phyloP scores from a whole-genome alignment of 2,329 filamentous ascomycete species.

The Sclerotinia sclerotiorum region DNA sequence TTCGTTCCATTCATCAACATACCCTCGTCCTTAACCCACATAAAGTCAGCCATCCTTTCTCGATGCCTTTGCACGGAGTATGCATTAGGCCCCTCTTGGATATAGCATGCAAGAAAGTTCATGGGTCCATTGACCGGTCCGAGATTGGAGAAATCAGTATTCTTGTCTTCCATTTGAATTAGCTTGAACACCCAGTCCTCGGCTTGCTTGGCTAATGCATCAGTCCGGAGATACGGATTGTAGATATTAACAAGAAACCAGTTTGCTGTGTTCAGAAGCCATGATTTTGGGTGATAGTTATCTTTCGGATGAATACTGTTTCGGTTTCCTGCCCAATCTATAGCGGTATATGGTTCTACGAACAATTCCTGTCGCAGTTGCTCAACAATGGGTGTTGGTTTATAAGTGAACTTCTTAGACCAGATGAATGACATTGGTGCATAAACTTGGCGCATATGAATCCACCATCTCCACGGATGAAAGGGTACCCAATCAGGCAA shows the following conservation, averaged over 20 bases:
- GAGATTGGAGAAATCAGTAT: constrained; percentile 82
- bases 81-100: constrained; percentile 76
- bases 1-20: constrained; percentile 97
- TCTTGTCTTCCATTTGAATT: constrained; percentile 87
- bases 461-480: constrained; percentile 94
- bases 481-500: constrained; percentile 88
- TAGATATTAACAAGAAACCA: constrained; percentile 78
- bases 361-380: constrained; percentile 80
- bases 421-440: constrained; percentile 88
- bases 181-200: constrained; percentile 81
- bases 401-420: constrained; percentile 77
- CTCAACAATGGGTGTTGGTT: constrained; percentile 70
- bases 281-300: constrained; percentile 91
- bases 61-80: constrained; percentile 72
- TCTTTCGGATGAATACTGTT: constrained; percentile 79
- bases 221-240: constrained; percentile 71
- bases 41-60: constrained; percentile 77
- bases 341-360: constrained; percentile 71
- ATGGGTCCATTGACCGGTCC: constrained; percentile 88
- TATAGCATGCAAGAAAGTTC: constrained; percentile 85
- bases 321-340: constrained; percentile 74
- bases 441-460: constrained; percentile 97
- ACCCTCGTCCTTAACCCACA: constrained; percentile 91
- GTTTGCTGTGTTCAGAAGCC: constrained; percentile 76
- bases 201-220: constrained; percentile 65